Percentiles rank a stretch among this genome's conserved stretches.
Conservation (phyloP, 78 protist species). For the Pigoraptor vietnamica region DNA sequence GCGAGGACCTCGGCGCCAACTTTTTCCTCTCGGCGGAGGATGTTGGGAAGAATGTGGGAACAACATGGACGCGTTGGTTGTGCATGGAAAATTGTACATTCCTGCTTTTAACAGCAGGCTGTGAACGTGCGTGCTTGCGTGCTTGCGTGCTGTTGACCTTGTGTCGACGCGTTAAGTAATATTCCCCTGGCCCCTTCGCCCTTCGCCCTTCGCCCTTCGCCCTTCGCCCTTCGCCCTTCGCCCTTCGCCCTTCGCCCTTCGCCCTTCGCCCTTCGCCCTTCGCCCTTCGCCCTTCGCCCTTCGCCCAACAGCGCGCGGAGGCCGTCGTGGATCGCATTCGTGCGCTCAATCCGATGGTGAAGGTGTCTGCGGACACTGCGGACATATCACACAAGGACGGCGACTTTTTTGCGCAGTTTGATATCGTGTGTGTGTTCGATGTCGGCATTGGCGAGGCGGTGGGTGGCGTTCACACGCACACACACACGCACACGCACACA, state of each 20-base stretch:
- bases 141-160: too few species aligned
- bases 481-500: too few species aligned
- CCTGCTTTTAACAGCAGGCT: too few species aligned
- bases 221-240: too few species aligned
- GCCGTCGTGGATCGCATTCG: conserved; percentile 30
- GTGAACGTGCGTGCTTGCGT: too few species aligned
- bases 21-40: conserved; percentile 25
- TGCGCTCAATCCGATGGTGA: conserved; percentile 69
- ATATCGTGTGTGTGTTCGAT: conserved; percentile 41
- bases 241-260: too few species aligned
- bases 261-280: background rate
- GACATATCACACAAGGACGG: conserved; percentile 13
- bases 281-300: background rate
- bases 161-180: too few species aligned
- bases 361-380: background rate
- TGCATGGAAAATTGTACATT: too few species aligned
- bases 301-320: conserved; percentile 35
- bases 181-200: too few species aligned
- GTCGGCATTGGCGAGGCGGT: background rate
- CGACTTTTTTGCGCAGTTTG: background rate
- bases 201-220: too few species aligned
- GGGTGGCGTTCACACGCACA: too few species aligned
- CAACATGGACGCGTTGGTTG: too few species aligned
- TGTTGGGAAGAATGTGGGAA: conserved; percentile 41
- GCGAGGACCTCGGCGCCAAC: conserved; percentile 51